A percentile compares a stretch with the other conserved stretches of the same genome.
phyloP scores from a whole-genome alignment of 192 early-diverging fungal genomes.

The Coemansia sp. region DNA sequence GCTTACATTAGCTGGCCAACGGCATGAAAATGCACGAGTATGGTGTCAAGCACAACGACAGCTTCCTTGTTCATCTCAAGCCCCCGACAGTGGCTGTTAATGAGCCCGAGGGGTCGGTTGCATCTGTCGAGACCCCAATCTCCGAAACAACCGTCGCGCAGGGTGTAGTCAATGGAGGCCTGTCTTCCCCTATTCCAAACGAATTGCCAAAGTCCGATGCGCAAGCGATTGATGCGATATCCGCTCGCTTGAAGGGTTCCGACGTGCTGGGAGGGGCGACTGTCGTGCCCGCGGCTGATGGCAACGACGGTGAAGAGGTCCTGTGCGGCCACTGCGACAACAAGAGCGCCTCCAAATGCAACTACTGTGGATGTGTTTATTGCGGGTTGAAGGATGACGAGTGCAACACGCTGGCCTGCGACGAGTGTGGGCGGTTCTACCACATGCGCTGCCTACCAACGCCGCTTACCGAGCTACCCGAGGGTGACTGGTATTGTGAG shows the following conservation, averaged over 20 bases:
- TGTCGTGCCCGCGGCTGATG: background rate
- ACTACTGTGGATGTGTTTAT: slow-evolving; percentile 50
- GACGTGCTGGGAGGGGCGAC: background rate
- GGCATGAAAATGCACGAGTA: slow-evolving; percentile 46
- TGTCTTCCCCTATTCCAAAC: too few relatives aligned
- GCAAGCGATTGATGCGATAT: background rate
- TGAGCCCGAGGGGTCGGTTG: background rate
- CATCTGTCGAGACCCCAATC: background rate
- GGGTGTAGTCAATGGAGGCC: too few relatives aligned
- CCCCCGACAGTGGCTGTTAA: background rate
- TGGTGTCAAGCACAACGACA: slow-evolving; percentile 26
- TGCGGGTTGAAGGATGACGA: slow-evolving; percentile 57
- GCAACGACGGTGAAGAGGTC: background rate
- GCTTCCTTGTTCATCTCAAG: slow-evolving; percentile 18
- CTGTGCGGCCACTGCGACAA: slow-evolving; percentile 44
- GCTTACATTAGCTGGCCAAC: slow-evolving; percentile 41
- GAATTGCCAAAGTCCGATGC: too few relatives aligned
- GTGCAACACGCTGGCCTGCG: slow-evolving; percentile 55
- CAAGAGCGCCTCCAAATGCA: slow-evolving; percentile 21
- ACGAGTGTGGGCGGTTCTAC: slow-evolving; percentile 57
- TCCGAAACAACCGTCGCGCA: too few relatives aligned
- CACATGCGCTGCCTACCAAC: slow-evolving; percentile 52
- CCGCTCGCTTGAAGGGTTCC: background rate
- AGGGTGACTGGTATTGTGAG: slow-evolving; percentile 54
- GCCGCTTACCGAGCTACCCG: slow-evolving; percentile 39